A percentile compares a stretch with the other conserved stretches of the same genome.
Conservation (phyloP, 805 yeast species). For the Peterozyma toletana region DNA sequence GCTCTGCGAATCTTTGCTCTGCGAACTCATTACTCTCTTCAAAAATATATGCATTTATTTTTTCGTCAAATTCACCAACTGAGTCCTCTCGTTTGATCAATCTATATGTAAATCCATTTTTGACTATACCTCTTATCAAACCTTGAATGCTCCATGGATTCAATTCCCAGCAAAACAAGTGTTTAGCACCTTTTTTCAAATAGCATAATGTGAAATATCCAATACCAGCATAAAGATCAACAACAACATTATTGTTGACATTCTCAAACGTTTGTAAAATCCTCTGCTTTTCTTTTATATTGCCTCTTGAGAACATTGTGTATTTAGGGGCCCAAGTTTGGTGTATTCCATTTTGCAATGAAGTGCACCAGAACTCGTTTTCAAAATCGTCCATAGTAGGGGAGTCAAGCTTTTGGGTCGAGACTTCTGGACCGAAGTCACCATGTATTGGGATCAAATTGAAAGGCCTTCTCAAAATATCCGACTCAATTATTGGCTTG, state of each 20-base stretch:
- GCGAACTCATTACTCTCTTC: conserved; percentile 58
- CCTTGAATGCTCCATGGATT: conserved; percentile 85
- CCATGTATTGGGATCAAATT: conserved; percentile 56
- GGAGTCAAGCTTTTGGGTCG: conserved; percentile 15
- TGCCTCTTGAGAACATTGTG: conserved; percentile 87
- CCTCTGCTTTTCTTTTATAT: conserved; percentile 72
- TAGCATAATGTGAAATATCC: conserved; percentile 79
- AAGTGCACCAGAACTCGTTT: conserved; percentile 64
- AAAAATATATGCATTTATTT: conserved; percentile 38
- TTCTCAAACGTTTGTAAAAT: conserved; percentile 33
- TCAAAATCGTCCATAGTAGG: conserved; percentile 39
- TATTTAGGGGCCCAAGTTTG: conserved; percentile 82
- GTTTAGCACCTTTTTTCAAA: conserved; percentile 41
- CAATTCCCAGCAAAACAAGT: conserved; percentile 71
- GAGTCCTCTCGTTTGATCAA: conserved; percentile 21
- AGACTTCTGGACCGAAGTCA: conserved; percentile 47
- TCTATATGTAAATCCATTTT: conserved; percentile 33
- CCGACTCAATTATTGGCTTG: conserved; percentile 44
- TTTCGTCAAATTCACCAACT: conserved; percentile 16
- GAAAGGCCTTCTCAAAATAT: conserved; percentile 45
- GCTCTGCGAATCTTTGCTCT: conserved; percentile 26
- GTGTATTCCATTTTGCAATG: conserved; percentile 62
- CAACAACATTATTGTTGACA: conserved; percentile 34
- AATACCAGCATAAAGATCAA: conserved; percentile 78
- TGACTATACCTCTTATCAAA: conserved; percentile 43